These are phyloP conservation scores for Ophiostoma ips DNA, from an alignment of 2,329 filamentous ascomycete species.

Conservation along the genomic window DNA sequence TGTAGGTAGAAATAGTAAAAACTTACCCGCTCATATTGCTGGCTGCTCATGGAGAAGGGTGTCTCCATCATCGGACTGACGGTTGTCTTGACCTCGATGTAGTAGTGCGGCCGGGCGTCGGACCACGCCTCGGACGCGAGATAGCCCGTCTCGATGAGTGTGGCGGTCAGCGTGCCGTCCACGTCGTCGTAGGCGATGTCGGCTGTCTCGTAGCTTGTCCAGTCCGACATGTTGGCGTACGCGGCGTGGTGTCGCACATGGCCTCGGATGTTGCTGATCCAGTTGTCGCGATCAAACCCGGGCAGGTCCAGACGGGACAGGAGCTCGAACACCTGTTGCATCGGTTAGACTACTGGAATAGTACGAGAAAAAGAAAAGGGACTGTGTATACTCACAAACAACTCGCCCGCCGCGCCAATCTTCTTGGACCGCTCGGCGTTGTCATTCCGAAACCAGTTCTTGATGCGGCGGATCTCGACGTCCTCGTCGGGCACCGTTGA, in stretches of 20 bases:
- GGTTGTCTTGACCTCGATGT: constrained; percentile 39
- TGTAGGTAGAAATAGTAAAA: background rate
- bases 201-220: constrained; percentile 29
- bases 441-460: background rate
- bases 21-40: constrained; percentile 28
- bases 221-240: constrained; percentile 26
- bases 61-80: constrained; percentile 20
- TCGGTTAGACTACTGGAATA: background rate
- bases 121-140: constrained; percentile 18
- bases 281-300: constrained; percentile 27
- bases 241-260: constrained; percentile 25
- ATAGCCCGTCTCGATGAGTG: constrained; percentile 23
- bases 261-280: constrained; percentile 34
- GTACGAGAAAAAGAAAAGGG: background rate
- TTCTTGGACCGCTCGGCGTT: background rate
- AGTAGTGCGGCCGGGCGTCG: constrained; percentile 24
- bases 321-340: background rate
- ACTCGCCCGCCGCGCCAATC: constrained; percentile 4
- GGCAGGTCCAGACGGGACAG: background rate
- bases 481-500: background rate
- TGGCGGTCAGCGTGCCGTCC: constrained; percentile 20
- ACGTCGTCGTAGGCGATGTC: constrained; percentile 32
- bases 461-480: background rate
- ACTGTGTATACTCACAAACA: constrained; percentile 2
- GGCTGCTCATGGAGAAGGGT: constrained; percentile 33